Evolutionary conservation across 2,329 filamentous ascomycete genomes (phyloP), one percentile per base, ranked within the genome.

Genomic region (Sporothrix dimorphospora): DNA sequence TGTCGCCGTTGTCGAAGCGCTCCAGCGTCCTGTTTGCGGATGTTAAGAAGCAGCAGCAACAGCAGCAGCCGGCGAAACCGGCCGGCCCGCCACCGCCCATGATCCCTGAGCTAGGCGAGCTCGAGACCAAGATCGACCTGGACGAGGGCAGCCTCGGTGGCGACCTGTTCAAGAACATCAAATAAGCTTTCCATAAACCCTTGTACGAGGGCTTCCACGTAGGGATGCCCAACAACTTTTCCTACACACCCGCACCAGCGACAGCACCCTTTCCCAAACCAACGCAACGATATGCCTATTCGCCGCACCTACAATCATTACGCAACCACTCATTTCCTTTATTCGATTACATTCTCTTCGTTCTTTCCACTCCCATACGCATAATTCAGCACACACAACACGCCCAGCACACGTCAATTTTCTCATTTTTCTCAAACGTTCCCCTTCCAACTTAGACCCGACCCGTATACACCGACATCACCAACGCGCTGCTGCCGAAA

Each of bases 121-220:
- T 89, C 71, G 83, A 87, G 76, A 83, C 85, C 71, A 85, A 84
- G 77, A 76, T 85, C 66, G 84, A 85, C 65, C 79, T 82, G 30
- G 77, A 79, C 65, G 82, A 87, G 55, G 82, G 81, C 57, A 81
- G 80, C 71, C 80, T 87, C 42, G 86, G 86, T 68, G 79, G 81
- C 72, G 86, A 89, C 74, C 80, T 90, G 45, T 89, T 90, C 79
- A 88, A 88, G 77, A 83, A 86, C 74, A 89, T 90, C 78, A 87
- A 67, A 47, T 53, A 59, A 57, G 19, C 27, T 4, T 14, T 21
- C 4, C 40, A 47, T 42, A 40, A 12, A 16, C 42, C 11, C 16
- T 45, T 45, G 7, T 8, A 3, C 42, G 16, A 9, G 2, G 42
- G 40, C 24, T 47, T 9, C 4, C 1, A 49, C 38, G 1, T 19